A percentile compares a stretch with the other conserved stretches of the same genome.
Conservation (phyloP, 2,329 filamentous ascomycete species). For the Epichloe typhina region DNA sequence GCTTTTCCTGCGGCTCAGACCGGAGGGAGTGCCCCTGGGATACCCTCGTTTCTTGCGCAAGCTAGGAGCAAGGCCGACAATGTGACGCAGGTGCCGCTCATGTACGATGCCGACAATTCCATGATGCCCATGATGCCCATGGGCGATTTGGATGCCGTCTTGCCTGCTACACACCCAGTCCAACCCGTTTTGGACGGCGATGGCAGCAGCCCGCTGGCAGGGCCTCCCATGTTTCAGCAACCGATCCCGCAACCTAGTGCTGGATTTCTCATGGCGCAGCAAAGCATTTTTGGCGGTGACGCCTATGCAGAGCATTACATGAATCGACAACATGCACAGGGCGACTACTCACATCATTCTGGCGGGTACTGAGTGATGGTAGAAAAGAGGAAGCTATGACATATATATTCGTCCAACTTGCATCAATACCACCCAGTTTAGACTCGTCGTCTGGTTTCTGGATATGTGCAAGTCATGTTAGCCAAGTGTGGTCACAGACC, state of each 20-base stretch:
- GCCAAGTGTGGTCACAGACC: no score
- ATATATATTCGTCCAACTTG: no score
- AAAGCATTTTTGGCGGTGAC: slow-evolving; percentile 11
- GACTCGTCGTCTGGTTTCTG: no score
- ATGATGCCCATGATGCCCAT: slow-evolving; percentile 7
- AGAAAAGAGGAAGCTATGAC: not conserved
- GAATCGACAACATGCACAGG: slow-evolving; percentile 7
- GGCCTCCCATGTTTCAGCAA: slow-evolving; percentile 11
- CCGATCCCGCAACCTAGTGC: slow-evolving; percentile 6
- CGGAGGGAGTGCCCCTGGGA: slow-evolving; percentile 13
- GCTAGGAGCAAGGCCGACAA: slow-evolving; percentile 11
- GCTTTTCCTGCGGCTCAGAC: not conserved
- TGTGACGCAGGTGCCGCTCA: slow-evolving; percentile 8
- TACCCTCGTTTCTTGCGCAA: slow-evolving; percentile 16
- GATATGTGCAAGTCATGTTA: no score
- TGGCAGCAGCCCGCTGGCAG: slow-evolving; percentile 5
- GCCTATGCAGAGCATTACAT: slow-evolving; percentile 10
- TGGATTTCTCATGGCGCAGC: slow-evolving; percentile 11
- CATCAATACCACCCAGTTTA: no score
- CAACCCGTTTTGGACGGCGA: slow-evolving; percentile 6
- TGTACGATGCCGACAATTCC: slow-evolving; percentile 12
- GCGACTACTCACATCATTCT: slow-evolving; percentile 8
- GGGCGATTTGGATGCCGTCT: slow-evolving; percentile 10
- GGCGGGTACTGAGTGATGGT: slow-evolving; percentile 1
- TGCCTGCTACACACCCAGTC: slow-evolving; percentile 7